Base-by-base conservation (phyloP, 257 asterid genomes). In the Cynanchum wilfordii region DNA sequence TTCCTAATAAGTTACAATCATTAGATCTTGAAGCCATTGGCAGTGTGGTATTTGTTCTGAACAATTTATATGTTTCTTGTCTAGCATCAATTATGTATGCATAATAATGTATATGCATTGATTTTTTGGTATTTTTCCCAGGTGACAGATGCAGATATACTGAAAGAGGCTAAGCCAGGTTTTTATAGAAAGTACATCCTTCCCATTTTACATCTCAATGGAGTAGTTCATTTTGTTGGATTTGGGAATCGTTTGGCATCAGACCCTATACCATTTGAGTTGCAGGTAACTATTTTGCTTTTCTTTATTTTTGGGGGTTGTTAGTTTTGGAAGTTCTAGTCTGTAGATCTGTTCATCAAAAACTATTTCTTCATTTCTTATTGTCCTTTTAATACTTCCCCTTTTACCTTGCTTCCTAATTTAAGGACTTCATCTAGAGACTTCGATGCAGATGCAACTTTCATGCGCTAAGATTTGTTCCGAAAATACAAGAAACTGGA, bases 371-470 rank as follows among this genome's bases (percentile, higher is more conserved):
- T 56, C 65, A 70, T 47, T 73, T 68, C 10, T 79, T 79, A 38
- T 71, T 3, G 6, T 7, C 58, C 51, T 72, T 57, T 67, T 66
- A 19, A 60, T 69, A 68, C 63, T 67, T 71, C 71, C 63, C 40
- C 64, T 81, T 79, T 74, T 56, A 77, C 79, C 77, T 81, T 81
- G 80, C 83, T 85, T 84, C 96, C 96, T 91, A 86, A 95, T 84
- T 85, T 75, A 75, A 82, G 88, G 80, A 83, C 90, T 85, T 87
- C 96, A 85, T 90, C 92, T 89, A 95, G 99, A 92, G 86, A 81
- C 98, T 95, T 79, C 98, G 99, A 82, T 95, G 99, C 97, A 90
- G 98, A 89, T 95, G 98, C 84, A 92, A 95, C 84, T 95, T 92
- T 80, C 96, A 89, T 77, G 94, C 96, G 5, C 89, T 95, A 86